A percentile compares a stretch with the other conserved stretches of the same genome.
Evolutionary conservation across 129 eudicot genomes (phyloP).

Genomic region (Kitagawia praeruptora): DNA sequence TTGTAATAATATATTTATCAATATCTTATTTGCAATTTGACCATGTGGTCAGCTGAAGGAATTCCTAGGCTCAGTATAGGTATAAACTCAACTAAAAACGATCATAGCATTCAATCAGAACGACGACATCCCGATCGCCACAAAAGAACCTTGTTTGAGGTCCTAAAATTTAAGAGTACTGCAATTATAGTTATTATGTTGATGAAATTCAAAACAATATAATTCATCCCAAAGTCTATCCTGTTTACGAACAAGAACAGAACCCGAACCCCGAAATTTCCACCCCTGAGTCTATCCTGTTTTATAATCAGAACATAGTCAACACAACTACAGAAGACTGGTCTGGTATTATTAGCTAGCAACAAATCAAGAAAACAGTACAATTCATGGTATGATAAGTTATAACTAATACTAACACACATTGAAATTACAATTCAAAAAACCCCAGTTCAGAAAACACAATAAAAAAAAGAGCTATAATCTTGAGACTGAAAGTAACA

Average conservation of each 20-base stretch:
- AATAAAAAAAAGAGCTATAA: neutral
- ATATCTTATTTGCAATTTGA: neutral
- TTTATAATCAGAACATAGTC: neutral
- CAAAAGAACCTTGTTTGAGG: neutral
- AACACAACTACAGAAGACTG: neutral
- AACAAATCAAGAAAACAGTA: neutral
- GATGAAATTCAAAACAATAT: neutral
- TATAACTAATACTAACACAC: neutral
- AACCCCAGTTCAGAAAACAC: no score
- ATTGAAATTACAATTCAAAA: neutral
- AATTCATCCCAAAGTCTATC: neutral
- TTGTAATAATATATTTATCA: neutral
- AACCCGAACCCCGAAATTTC: neutral
- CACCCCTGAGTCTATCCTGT: neutral
- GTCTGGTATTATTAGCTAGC: neutral
- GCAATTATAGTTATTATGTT: neutral
- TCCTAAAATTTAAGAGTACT: neutral
- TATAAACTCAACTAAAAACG: neutral
- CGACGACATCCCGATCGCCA: neutral
- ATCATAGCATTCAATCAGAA: neutral
- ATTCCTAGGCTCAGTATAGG: neutral
- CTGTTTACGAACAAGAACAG: neutral
- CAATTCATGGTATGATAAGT: neutral
- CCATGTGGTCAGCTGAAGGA: neutral
- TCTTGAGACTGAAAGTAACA: neutral